A percentile compares a stretch with the other conserved stretches of the same genome.
Conservation (phyloP, 495 filamentous ascomycete genomes). For the Daldinia childiae region DNA sequence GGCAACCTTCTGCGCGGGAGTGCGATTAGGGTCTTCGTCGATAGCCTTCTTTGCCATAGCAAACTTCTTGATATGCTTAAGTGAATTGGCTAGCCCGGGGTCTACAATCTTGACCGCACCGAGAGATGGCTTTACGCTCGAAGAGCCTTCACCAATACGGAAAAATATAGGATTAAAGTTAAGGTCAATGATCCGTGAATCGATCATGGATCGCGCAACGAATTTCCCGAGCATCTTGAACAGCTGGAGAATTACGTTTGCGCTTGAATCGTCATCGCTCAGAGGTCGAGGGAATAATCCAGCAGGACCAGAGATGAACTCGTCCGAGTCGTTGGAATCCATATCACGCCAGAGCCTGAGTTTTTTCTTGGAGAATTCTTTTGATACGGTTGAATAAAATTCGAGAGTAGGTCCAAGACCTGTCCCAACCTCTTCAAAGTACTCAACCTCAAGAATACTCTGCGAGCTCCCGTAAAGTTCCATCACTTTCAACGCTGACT, state of each 20-base stretch:
- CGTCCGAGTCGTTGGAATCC: constrained; percentile 76
- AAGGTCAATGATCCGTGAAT: constrained; percentile 97
- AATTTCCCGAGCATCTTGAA: constrained; percentile 98
- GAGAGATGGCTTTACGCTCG: constrained; percentile 81
- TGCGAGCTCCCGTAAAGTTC: constrained; percentile 96
- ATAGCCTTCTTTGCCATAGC: constrained; percentile 81
- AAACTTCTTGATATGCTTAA: constrained; percentile 90
- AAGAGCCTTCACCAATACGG: constrained; percentile 82
- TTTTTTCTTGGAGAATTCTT: constrained; percentile 96
- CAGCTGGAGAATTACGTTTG: constrained; percentile 81
- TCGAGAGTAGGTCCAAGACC: constrained; percentile 96
- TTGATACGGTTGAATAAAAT: constrained; percentile 98
- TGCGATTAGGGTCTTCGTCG: constrained; percentile 71
- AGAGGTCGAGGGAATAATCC: constrained; percentile 95
- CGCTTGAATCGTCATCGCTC: constrained; percentile 82
- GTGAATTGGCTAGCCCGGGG: constrained; percentile 80
- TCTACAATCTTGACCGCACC: constrained; percentile 95
- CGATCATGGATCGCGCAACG: constrained; percentile 96
- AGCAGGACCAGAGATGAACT: constrained; percentile 85
- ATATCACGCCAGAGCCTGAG: constrained; percentile 95
- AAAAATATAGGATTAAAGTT: constrained; percentile 99
- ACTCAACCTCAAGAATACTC: constrained; percentile 96
- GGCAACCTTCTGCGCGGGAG: constrained; percentile 71
- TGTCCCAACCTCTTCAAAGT: constrained; percentile 98
- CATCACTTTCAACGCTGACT: constrained; percentile 99